Evolutionary conservation across 208 protist genomes (phyloP), one percentile per base, ranked within the genome.

Genomic region (Borovskyia barvae): DNA sequence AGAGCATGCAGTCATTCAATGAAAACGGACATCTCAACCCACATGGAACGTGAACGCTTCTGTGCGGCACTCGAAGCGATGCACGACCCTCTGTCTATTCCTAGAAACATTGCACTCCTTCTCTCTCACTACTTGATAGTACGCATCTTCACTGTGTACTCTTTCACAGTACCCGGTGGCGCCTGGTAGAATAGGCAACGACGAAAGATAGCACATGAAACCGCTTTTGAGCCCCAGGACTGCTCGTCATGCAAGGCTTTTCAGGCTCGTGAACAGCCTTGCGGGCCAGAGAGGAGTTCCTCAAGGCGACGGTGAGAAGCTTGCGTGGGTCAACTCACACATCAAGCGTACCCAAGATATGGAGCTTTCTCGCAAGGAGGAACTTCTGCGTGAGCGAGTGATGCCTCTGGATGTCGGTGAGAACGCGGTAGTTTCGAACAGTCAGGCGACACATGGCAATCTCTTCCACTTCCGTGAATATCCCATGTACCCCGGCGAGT

Each of bases 401-500:
- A 81, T 93, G 65, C 86, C 89, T 1, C 47, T 90, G 17, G 70
- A 87, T 20, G 55, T 92, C 3, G 80, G 79, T 12, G 74, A 90
- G 9, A 80, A 92, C 57, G 49, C 85, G 9, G 82, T 93, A 15
- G 35, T 80, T 0, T 42, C 70, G 0, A 86, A 75, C 53, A 83
- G 74, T 17, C 85, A 92, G 61, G 72, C 82, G 11, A 85, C 75
- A 0, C 85, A 93, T 59, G 90, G 86, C 19, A 96, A 93, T 65
- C 59, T 93, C 15, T 96, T 96, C 55, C 82, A 93, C 20, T 92
- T 96, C 49, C 86, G 90, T 22, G 86, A 96, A 50, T 96, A 92
- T 46, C 90, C 90, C 0, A 93, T 96, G 90, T 96, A 91, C 53
- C 90, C 90, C 0, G 90, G 90, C 3, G 90, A 96, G 66, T 96